These are phyloP conservation scores for Hericium rajendrae DNA, from an alignment of 768 basidiomycete genomes.

Conservation along the genomic window DNA sequence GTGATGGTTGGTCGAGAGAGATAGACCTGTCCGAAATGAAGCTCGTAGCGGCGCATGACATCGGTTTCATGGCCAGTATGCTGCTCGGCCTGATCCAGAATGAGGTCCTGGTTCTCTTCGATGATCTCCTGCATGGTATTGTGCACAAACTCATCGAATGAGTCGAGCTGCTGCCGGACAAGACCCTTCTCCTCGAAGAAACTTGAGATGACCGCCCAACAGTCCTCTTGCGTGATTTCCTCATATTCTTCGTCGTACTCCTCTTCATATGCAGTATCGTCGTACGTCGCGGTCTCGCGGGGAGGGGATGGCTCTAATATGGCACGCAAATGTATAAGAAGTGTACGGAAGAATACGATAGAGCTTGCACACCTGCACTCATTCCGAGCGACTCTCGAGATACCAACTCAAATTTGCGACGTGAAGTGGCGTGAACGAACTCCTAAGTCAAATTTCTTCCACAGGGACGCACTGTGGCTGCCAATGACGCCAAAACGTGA, in stretches of 20 bases:
- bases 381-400: slow-evolving; percentile 1
- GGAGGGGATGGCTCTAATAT: slow-evolving; percentile 11
- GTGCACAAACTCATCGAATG: slow-evolving; percentile 97
- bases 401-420: no score
- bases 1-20: slow-evolving; percentile 91
- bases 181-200: slow-evolving; percentile 98
- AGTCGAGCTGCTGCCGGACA: slow-evolving; percentile 94
- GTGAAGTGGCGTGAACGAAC: not conserved
- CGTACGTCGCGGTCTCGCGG: slow-evolving; percentile 26
- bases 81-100: slow-evolving; percentile 93
- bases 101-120: slow-evolving; percentile 92
- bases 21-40: slow-evolving; percentile 97
- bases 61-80: slow-evolving; percentile 79
- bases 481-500: no score
- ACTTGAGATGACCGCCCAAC: slow-evolving; percentile 91
- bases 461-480: no score
- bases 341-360: not conserved
- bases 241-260: slow-evolving; percentile 48
- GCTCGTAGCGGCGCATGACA: slow-evolving; percentile 88
- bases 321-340: not conserved
- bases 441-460: not conserved
- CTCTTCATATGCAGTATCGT: slow-evolving; percentile 48
- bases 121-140: slow-evolving; percentile 99
- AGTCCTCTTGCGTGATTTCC: slow-evolving; percentile 86
- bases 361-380: slow-evolving; percentile 14